Conservation (phyloP, 1,284 basidiomycete genomes). For the Trametes polyzona region DNA sequence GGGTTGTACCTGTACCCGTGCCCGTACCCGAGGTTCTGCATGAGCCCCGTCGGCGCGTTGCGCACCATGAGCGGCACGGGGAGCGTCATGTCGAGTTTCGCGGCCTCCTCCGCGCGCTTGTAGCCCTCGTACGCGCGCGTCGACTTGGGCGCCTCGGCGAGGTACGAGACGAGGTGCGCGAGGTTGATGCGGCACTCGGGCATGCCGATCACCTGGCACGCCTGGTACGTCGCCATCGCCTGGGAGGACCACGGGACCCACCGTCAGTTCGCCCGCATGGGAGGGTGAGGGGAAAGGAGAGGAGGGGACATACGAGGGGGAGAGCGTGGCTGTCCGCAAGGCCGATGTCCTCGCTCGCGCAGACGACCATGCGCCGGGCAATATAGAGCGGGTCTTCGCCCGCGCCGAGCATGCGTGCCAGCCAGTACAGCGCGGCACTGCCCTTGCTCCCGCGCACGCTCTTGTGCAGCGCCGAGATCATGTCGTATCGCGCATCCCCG, state of each 20-base stretch:
- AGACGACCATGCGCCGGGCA: slow-evolving; percentile 80
- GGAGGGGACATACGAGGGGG: slow-evolving; percentile 53
- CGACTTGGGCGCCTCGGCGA: slow-evolving; percentile 84
- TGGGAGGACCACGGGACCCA: slow-evolving; percentile 34
- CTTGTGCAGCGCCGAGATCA: slow-evolving; percentile 91
- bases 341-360: slow-evolving; percentile 87
- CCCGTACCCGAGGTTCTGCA: slow-evolving; percentile 83
- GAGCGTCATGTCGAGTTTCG: slow-evolving; percentile 53
- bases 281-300: background rate
- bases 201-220: slow-evolving; percentile 85
- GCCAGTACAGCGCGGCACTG: slow-evolving; percentile 88
- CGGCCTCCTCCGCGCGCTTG: slow-evolving; percentile 68
- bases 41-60: slow-evolving; percentile 86
- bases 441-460: slow-evolving; percentile 81
- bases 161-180: slow-evolving; percentile 82
- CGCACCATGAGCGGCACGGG: slow-evolving; percentile 80
- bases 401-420: slow-evolving; percentile 81
- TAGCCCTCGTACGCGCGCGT: slow-evolving; percentile 83
- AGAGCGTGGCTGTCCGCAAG: slow-evolving; percentile 77
- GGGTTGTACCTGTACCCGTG: slow-evolving; percentile 83
- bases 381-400: slow-evolving; percentile 91
- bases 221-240: slow-evolving; percentile 80
- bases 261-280: too few relatives aligned
- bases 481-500: slow-evolving; percentile 82
- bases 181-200: slow-evolving; percentile 81